Base-by-base conservation (phyloP, 768 basidiomycete species). In the Leccinum pellstonianum region DNA sequence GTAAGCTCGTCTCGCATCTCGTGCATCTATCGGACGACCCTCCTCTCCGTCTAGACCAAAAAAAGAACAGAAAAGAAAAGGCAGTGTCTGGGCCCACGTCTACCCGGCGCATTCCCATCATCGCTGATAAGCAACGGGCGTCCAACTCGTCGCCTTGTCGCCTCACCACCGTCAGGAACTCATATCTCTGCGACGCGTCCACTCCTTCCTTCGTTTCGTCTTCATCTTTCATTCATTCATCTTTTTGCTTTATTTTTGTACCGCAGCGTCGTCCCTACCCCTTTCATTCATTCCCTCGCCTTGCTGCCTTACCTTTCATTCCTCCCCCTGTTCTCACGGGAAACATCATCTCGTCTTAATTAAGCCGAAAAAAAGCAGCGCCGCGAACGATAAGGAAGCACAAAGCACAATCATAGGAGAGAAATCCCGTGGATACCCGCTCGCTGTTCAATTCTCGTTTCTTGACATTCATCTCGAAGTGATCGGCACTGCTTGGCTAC, bases 401-500 rank as follows among this genome's bases (percentile, higher is more conserved):
- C 41, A 43, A 17, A 41, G 17, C 17, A 41, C 38, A 17, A 9
- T 41, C 38, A 41, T 17, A 8, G 38, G 38, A 41, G 38, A 41
- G 27, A 19, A 37, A 52, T 62, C 64, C 60, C 68, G 57, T 68
- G 68, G 53, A 62, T 53, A 33, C 37, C 21, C 55, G 19, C 43
- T 19, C 43, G 19, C 43, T 46, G 43, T 46, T 12, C 43, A 46
- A 21, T 46, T 46, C 43, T 46, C 41, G 41, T 43, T n/a, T 43
- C 41, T 43, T 43, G 41, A n/a, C 17, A 10, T 55, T 69, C 65
- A 66, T 66, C 60, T 71, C 62, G 54, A 57, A 60, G 54, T 38
- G 59, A 46, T 57, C 43, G 19, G 25, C 25, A 27, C 25, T 19
- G 19, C n/a, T 46, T 19, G 43, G 43, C 43, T 46, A 19, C 43